phyloP scores from a whole-genome alignment of 441 rosid species.

The Adansonia gregorii region DNA sequence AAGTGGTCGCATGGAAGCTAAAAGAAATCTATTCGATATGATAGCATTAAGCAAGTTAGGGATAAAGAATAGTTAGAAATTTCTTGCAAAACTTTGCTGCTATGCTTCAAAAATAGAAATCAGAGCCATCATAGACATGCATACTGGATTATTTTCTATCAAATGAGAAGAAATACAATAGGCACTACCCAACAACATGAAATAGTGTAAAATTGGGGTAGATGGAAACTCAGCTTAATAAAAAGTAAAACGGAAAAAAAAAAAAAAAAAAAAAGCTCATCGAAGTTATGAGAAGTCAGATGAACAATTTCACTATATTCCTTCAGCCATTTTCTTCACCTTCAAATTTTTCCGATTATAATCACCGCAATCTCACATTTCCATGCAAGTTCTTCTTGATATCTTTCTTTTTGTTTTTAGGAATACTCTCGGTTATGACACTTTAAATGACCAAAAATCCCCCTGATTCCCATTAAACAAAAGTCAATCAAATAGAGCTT shows the following conservation, averaged over 20 bases:
- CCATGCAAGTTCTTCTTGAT: not conserved
- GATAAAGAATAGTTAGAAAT: not conserved
- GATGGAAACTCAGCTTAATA: not conserved
- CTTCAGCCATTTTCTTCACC: not conserved
- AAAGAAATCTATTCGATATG: slow-evolving; percentile 12
- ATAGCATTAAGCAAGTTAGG: not conserved
- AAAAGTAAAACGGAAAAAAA: not conserved
- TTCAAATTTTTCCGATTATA: not conserved
- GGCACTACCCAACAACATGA: not conserved
- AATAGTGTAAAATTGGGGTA: not conserved
- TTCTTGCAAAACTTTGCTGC: not conserved
- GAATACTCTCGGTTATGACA: not conserved
- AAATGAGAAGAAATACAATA: not conserved
- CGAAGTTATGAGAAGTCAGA: not conserved
- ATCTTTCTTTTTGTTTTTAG: not conserved
- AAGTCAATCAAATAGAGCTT: not conserved
- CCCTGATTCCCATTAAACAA: not conserved
- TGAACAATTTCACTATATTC: slow-evolving; percentile 8
- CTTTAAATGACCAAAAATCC: not conserved
- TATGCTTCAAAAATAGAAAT: not conserved
- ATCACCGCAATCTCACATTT: not conserved
- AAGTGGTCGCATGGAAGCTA: slow-evolving; percentile 22
- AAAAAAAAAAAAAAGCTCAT: not conserved
- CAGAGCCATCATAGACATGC: not conserved
- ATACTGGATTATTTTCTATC: not conserved